These are phyloP conservation scores for Fusarium coicis DNA, from an alignment of 2,329 filamentous ascomycete genomes.

Conservation along the genomic window DNA sequence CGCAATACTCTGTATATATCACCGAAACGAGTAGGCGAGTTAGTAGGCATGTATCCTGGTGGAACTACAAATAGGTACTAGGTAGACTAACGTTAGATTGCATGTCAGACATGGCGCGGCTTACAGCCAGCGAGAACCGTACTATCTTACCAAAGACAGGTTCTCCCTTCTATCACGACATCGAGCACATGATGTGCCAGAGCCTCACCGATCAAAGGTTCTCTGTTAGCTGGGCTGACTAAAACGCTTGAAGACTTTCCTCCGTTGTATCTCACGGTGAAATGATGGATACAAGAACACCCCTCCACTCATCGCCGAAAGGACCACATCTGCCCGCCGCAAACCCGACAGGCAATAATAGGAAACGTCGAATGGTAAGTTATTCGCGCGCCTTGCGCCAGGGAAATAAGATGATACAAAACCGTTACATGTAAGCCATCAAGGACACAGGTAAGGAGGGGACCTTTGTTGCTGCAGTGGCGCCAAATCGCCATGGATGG, in stretches of 20 bases:
- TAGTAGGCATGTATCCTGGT: neutral
- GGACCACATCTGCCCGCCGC: slow-evolving; percentile 35
- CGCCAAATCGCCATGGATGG: neutral
- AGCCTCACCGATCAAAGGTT: slow-evolving; percentile 12
- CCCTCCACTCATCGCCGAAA: slow-evolving; percentile 32
- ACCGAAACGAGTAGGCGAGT: neutral
- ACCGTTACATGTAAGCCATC: slow-evolving; percentile 1
- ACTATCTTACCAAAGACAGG: neutral
- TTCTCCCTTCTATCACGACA: slow-evolving; percentile 18
- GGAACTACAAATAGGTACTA: neutral
- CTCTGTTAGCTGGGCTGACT: neutral
- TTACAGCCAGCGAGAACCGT: slow-evolving; percentile 11
- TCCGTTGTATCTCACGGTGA: neutral
- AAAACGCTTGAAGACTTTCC: slow-evolving; percentile 2
- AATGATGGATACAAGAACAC: slow-evolving; percentile 8
- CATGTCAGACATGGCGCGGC: neutral
- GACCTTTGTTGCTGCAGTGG: slow-evolving; percentile 12
- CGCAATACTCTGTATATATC: neutral
- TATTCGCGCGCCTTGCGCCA: slow-evolving; percentile 20
- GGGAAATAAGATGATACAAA: neutral
- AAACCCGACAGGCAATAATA: slow-evolving; percentile 14
- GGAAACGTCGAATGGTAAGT: neutral
- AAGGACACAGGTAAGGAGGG: slow-evolving; percentile 3
- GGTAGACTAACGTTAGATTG: no score
- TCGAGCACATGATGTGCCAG: slow-evolving; percentile 22